Percentiles rank a stretch among this genome's conserved stretches.
These are phyloP conservation scores for Pyrenopolyporus hunteri DNA, from an alignment of 495 filamentous ascomycete genomes.

Conservation along the genomic window DNA sequence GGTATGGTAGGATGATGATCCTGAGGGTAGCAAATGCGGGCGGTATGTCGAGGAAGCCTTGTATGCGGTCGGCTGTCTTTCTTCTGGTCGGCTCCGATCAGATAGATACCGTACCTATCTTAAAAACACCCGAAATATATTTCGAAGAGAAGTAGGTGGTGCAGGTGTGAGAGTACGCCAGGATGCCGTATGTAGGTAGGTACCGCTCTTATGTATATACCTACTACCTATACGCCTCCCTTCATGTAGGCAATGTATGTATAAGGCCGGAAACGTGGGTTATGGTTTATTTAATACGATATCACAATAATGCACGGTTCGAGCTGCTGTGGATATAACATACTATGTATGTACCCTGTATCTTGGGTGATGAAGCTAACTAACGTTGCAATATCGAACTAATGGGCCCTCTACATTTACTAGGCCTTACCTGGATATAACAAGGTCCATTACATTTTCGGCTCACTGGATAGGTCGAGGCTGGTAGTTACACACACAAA, in stretches of 20 bases:
- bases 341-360: slow-evolving; percentile 1
- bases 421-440: slow-evolving; percentile 10
- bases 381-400: slow-evolving; percentile 5
- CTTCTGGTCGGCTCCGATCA: neutral
- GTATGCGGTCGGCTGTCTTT: neutral
- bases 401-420: neutral
- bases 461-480: slow-evolving; percentile 24
- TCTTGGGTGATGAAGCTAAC: slow-evolving; percentile 22
- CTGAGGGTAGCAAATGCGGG: slow-evolving; percentile 2
- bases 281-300: slow-evolving; percentile 24
- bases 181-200: neutral
- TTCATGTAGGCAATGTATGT: slow-evolving; percentile 3
- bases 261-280: slow-evolving; percentile 15
- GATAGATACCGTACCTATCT: too few relatives aligned
- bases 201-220: too few relatives aligned
- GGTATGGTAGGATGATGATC: slow-evolving; percentile 7
- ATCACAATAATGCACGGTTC: slow-evolving; percentile 11
- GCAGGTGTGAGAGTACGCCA: neutral
- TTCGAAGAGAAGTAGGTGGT: slow-evolving; percentile 1
- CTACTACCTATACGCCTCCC: too few relatives aligned
- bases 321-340: slow-evolving; percentile 21
- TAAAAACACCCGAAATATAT: neutral
- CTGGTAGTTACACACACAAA: slow-evolving; percentile 25
- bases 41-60: slow-evolving; percentile 1
- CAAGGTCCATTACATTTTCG: slow-evolving; percentile 28